These are phyloP conservation scores for Astraeus odoratus DNA, from an alignment of 768 basidiomycete genomes.

Conservation along the genomic window DNA sequence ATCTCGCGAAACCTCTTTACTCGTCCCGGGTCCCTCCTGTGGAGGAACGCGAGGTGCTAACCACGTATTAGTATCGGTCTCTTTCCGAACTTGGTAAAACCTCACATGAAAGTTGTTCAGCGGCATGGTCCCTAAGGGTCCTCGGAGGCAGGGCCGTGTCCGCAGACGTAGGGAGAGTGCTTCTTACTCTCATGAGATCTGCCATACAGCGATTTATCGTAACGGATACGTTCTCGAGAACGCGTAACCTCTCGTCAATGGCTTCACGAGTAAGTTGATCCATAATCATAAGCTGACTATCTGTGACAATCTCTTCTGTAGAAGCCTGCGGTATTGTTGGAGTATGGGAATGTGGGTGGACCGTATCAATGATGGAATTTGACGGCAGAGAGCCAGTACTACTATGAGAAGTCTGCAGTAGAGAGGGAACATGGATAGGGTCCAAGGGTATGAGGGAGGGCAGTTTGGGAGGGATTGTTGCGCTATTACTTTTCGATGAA, in stretches of 20 bases:
- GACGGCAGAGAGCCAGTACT: slow-evolving; percentile 6
- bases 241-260: slow-evolving; percentile 76
- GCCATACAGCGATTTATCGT: slow-evolving; percentile 70
- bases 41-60: not conserved
- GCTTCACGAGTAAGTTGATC: slow-evolving; percentile 69
- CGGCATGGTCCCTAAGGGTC: slow-evolving; percentile 1
- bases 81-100: not conserved
- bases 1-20: not conserved
- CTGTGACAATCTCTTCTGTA: slow-evolving; percentile 19
- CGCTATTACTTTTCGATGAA: not conserved
- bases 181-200: slow-evolving; percentile 71
- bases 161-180: slow-evolving; percentile 48
- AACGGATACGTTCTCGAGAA: slow-evolving; percentile 72
- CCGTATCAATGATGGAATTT: slow-evolving; percentile 2
- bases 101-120: not conserved
- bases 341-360: not conserved
- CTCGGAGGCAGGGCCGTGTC: slow-evolving; percentile 7
- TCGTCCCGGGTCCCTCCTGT: not conserved
- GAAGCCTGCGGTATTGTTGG: slow-evolving; percentile 32
- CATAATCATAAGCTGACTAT: slow-evolving; percentile 57
- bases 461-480: slow-evolving; percentile 1
- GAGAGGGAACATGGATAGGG: not conserved
- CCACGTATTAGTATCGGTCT: not conserved
- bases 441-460: slow-evolving; percentile 23
- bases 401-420: not conserved